Evolutionary conservation across 768 basidiomycete genomes (phyloP).

Genomic region (Podaxis sp.): DNA sequence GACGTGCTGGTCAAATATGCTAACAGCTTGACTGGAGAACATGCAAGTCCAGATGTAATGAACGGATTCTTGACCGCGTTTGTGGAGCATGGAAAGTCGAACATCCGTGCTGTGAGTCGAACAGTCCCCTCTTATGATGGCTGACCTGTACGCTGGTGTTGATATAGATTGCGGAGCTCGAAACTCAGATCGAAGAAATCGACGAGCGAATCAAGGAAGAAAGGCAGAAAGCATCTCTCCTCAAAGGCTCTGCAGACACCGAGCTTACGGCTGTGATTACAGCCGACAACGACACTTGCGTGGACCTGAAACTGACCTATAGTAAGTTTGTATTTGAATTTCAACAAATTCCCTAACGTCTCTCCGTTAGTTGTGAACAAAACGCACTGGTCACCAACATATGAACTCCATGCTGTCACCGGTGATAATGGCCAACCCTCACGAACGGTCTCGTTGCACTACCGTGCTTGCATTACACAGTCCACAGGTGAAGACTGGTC

Average conservation of each 20-base stretch:
- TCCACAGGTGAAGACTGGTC: constrained; percentile 61
- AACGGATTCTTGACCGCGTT: constrained; percentile 37
- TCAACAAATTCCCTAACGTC: not conserved
- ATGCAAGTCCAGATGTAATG: constrained; percentile 34
- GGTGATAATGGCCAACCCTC: constrained; percentile 37
- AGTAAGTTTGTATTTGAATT: constrained; percentile 27
- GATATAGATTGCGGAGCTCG: constrained; percentile 26
- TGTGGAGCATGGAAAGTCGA: constrained; percentile 31
- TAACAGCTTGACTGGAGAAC: constrained; percentile 38
- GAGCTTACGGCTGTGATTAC: constrained; percentile 40
- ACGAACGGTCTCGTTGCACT: constrained; percentile 43
- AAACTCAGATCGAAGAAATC: constrained; percentile 37
- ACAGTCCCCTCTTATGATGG: not conserved
- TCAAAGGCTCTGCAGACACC: constrained; percentile 29
- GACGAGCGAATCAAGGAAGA: constrained; percentile 35
- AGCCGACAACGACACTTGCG: constrained; percentile 28
- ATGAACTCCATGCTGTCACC: constrained; percentile 54
- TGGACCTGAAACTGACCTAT: constrained; percentile 49
- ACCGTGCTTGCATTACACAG: constrained; percentile 45
- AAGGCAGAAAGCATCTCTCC: constrained; percentile 24
- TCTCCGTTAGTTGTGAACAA: constrained; percentile 40
- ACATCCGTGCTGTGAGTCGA: constrained; percentile 25
- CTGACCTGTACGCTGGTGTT: not conserved
- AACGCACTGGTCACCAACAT: constrained; percentile 48
- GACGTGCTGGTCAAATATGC: constrained; percentile 40